These are phyloP conservation scores for Phytophthora sojae DNA, from an alignment of 352 stramenopile species.

Conservation along the genomic window DNA sequence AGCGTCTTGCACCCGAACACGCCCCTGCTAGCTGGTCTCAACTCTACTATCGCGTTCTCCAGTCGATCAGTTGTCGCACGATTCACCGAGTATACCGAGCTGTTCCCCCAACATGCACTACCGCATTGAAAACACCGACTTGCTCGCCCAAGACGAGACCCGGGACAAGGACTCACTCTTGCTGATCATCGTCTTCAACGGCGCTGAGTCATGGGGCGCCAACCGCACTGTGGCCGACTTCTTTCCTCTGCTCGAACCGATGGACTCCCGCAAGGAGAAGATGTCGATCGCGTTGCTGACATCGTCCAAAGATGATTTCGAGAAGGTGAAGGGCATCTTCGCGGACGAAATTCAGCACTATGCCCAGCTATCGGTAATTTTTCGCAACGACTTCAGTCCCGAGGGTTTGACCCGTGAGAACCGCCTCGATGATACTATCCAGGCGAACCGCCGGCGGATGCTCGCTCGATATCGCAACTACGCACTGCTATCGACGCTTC, in stretches of 20 bases:
- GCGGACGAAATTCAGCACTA: slow-evolving; percentile 22
- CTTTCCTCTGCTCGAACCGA: slow-evolving; percentile 37
- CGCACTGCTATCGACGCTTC: slow-evolving; percentile 36
- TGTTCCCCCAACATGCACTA: slow-evolving; percentile 33
- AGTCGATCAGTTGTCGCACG: too few relatives aligned
- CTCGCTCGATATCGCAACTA: slow-evolving; percentile 55
- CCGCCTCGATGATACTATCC: slow-evolving; percentile 37
- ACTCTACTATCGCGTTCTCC: too few relatives aligned
- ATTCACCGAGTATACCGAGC: slow-evolving; percentile 19
- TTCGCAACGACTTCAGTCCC: slow-evolving; percentile 45
- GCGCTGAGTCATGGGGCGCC: slow-evolving; percentile 42
- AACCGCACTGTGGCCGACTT: slow-evolving; percentile 35
- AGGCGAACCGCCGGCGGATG: slow-evolving; percentile 36
- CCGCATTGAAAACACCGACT: slow-evolving; percentile 19
- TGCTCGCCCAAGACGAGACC: slow-evolving; percentile 6
- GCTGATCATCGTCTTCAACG: slow-evolving; percentile 38
- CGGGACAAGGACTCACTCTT: slow-evolving; percentile 31
- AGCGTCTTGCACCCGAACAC: too few relatives aligned
- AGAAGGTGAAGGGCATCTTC: slow-evolving; percentile 25
- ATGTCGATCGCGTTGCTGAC: slow-evolving; percentile 48
- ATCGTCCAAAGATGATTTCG: slow-evolving; percentile 42
- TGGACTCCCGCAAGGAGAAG: slow-evolving; percentile 36
- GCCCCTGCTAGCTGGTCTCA: too few relatives aligned
- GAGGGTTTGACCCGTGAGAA: slow-evolving; percentile 30
- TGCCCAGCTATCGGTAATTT: slow-evolving; percentile 40